A percentile compares a stretch with the other conserved stretches of the same genome.
phyloP scores from a whole-genome alignment of 345 rosid genomes.

The Bretschneidera sinensis region DNA sequence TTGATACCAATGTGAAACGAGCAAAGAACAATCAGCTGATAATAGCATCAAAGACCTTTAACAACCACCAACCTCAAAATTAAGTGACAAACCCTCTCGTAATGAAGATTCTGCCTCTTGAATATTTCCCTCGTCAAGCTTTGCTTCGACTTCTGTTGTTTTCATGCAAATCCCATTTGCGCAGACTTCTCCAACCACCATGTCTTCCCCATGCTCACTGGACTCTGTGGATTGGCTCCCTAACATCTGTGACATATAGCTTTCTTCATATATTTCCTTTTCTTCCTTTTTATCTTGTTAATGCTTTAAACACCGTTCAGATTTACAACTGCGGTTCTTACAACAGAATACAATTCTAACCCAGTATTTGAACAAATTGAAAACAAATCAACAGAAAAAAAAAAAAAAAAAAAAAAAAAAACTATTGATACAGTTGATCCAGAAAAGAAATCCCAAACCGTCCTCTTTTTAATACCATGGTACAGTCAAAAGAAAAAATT shows the following conservation, averaged over 20 bases:
- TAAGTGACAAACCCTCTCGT: slow-evolving; percentile 82
- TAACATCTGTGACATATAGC: slow-evolving; percentile 25
- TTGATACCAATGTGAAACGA: background rate
- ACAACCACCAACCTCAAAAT: slow-evolving; percentile 54
- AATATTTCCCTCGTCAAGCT: slow-evolving; percentile 86
- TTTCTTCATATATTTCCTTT: slow-evolving; percentile 16
- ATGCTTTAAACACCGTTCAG: slow-evolving; percentile 16
- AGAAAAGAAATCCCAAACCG: background rate
- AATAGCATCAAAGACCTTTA: background rate
- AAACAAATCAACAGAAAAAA: background rate
- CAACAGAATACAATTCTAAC: background rate
- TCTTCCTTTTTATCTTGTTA: slow-evolving; percentile 7
- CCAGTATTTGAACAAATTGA: background rate
- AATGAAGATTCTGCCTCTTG: slow-evolving; percentile 90
- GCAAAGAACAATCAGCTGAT: background rate
- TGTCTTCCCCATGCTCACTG: slow-evolving; percentile 32
- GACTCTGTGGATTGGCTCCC: slow-evolving; percentile 33
- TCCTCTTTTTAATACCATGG: background rate
- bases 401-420: no score
- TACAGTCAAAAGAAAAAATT: background rate
- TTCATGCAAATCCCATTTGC: slow-evolving; percentile 73
- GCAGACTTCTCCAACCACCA: slow-evolving; percentile 35
- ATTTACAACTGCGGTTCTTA: slow-evolving; percentile 21
- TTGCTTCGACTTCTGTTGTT: slow-evolving; percentile 77
- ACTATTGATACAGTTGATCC: no score